These are phyloP conservation scores for Ailanthus altissimus DNA, from an alignment of 345 rosid species.

Conservation along the genomic window DNA sequence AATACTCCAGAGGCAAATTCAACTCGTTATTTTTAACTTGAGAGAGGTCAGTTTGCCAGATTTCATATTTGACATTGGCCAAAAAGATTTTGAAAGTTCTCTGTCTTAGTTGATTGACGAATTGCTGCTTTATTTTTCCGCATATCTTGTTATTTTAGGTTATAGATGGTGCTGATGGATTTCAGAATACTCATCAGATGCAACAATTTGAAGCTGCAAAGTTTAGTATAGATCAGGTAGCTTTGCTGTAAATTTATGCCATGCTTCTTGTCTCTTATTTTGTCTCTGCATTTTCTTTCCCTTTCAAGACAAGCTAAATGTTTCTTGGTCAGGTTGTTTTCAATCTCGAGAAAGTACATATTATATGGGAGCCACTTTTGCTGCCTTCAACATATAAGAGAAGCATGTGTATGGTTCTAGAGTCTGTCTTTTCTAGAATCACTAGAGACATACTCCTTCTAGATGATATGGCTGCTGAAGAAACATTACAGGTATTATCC, in stretches of 20 bases:
- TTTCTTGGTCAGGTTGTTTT: slow-evolving; percentile 64
- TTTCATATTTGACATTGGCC: slow-evolving; percentile 7
- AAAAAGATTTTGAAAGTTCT: slow-evolving; percentile 1
- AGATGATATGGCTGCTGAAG: slow-evolving; percentile 98
- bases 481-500: slow-evolving; percentile 72
- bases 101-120: neutral
- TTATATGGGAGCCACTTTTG: slow-evolving; percentile 93
- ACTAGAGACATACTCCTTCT: slow-evolving; percentile 72
- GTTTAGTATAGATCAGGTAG: slow-evolving; percentile 87
- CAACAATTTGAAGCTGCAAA: slow-evolving; percentile 87
- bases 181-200: slow-evolving; percentile 85
- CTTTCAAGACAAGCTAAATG: slow-evolving; percentile 13
- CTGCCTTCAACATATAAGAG: slow-evolving; percentile 72
- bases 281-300: slow-evolving; percentile 16
- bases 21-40: slow-evolving; percentile 64
- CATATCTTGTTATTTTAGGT: slow-evolving; percentile 51
- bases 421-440: slow-evolving; percentile 77
- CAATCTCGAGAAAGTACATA: slow-evolving; percentile 85
- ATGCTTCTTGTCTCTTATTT: slow-evolving; percentile 1
- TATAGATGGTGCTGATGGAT: slow-evolving; percentile 85
- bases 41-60: slow-evolving; percentile 56
- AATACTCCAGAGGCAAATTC: slow-evolving; percentile 77
- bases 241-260: slow-evolving; percentile 18
- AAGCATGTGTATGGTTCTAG: slow-evolving; percentile 80
- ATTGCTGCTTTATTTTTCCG: neutral